phyloP scores from a whole-genome alignment of 164 flowering plant genomes.

The Kingdonia uniflora region DNA sequence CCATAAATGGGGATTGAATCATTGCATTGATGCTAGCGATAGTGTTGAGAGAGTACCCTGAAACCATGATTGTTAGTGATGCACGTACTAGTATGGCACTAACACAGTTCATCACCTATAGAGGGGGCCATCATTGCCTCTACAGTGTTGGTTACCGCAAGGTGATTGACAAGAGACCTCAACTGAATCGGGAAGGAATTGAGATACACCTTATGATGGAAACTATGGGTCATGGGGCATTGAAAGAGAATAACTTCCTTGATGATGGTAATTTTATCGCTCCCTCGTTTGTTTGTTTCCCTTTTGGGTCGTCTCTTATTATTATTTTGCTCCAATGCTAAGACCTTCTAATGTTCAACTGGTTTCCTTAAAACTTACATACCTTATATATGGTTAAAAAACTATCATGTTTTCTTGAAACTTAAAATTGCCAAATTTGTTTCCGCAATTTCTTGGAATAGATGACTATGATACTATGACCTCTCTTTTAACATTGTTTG shows the following conservation, averaged over 20 bases:
- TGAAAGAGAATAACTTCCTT: conserved; percentile 77
- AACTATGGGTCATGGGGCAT: conserved; percentile 91
- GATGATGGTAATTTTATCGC: conserved; percentile 72
- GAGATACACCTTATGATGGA: conserved; percentile 96
- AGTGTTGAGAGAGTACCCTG: conserved; percentile 71
- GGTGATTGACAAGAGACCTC: conserved; percentile 84
- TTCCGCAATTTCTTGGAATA: too few species aligned
- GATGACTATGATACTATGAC: too few species aligned
- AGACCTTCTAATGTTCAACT: too few species aligned
- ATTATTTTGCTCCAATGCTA: too few species aligned
- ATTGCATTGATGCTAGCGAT: conserved; percentile 88
- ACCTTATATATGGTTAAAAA: too few species aligned
- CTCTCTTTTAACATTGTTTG: too few species aligned
- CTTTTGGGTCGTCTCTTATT: too few species aligned
- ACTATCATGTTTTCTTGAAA: too few species aligned
- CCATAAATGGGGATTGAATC: conserved; percentile 79
- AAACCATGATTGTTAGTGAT: conserved; percentile 75
- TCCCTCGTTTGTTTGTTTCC: too few species aligned
- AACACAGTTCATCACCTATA: conserved; percentile 44
- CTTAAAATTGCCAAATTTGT: too few species aligned
- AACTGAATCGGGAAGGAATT: conserved; percentile 65
- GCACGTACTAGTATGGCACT: conserved; percentile 81
- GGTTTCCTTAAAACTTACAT: too few species aligned
- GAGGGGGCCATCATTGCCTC: conserved; percentile 83
- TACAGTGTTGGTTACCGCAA: conserved; percentile 86